These are phyloP conservation scores for Fusarium staphyleae DNA, from an alignment of 2,329 filamentous ascomycete genomes.

Conservation along the genomic window DNA sequence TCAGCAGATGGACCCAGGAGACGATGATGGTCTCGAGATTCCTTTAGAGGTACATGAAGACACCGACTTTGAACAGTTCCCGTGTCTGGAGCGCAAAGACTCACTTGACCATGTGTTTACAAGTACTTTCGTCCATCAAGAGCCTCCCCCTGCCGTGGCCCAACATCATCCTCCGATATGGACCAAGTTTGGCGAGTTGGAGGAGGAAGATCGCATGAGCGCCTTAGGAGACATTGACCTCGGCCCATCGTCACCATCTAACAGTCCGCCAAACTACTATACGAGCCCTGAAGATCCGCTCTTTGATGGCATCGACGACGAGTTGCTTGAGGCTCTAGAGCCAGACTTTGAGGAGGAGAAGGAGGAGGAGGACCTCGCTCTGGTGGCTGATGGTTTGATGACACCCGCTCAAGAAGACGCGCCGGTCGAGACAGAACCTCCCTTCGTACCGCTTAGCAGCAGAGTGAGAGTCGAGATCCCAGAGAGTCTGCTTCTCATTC, in stretches of 20 bases:
- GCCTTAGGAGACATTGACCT: conserved; percentile 10
- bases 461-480: conserved; percentile 41
- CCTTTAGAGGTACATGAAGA: conserved; percentile 5
- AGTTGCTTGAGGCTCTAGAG: conserved; percentile 8
- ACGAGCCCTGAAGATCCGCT: conserved; percentile 1
- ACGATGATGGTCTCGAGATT: conserved; percentile 10
- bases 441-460: background rate
- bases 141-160: background rate
- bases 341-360: background rate
- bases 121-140: conserved; percentile 10
- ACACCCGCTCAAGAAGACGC: conserved; percentile 4
- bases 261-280: conserved; percentile 3
- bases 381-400: background rate
- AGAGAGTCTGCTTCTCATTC: conserved; percentile 38
- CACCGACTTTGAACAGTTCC: conserved; percentile 6
- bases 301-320: conserved; percentile 11
- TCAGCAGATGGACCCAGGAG: conserved; percentile 13
- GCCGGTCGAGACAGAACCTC: background rate
- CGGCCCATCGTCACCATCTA: conserved; percentile 8
- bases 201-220: conserved; percentile 12
- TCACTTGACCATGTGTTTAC: conserved; percentile 17
- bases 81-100: background rate
- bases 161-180: conserved; percentile 17
- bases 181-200: conserved; percentile 30
- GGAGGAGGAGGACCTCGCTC: background rate